Base-by-base conservation (phyloP, 2,329 filamentous ascomycete species). In the Microsporum ferrugineum region DNA sequence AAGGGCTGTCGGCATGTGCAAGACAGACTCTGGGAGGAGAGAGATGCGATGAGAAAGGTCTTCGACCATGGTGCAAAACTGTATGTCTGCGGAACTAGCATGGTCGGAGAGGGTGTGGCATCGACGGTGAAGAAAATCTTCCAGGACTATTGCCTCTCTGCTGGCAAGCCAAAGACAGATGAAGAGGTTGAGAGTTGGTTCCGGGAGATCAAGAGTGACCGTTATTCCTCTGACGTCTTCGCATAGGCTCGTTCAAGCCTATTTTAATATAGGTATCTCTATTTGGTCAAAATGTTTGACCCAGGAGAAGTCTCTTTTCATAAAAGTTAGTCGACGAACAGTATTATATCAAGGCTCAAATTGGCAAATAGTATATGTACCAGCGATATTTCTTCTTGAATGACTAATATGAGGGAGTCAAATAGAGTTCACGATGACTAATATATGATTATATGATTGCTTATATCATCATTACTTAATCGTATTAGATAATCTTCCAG, bases 21-120 rank as follows among this genome's bases (percentile, higher is more conserved):
- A n/a, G 51, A 55, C 31, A 55, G 51, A 14, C 31, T 55, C 12
- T 55, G 51, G 51, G 51, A 55, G 51, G 51, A 55, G 33, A 36
- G 51, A 36, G 33, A 34, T 17, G 51, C 34, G 8, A 55, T 55
- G 51, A 55, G 51, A 36, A 55, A 55, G 51, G 31, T 55, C 51
- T 55, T 55, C 14, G 51, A 34, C 51, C 31, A 38, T 14, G 51
- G 51, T 12, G 51, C 51, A 31, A 55, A 55, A 12, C 51, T 55
- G 4, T 55, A 55, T 14, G 51, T 55, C 33, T 55, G 51, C 33
- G 51, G 51, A 17, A 55, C 51, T 7, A 55, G 51, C 31, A 55
- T 33, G 14, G 51, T 55, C 33, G 51, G 51, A 36, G 51, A 55
- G 14, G 51, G 51, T 5, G 31, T 55, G 12, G 12, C 51, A 6